phyloP scores from a whole-genome alignment of 2,329 filamentous ascomycete genomes.

The Scopulariopsis brevicaulis region DNA sequence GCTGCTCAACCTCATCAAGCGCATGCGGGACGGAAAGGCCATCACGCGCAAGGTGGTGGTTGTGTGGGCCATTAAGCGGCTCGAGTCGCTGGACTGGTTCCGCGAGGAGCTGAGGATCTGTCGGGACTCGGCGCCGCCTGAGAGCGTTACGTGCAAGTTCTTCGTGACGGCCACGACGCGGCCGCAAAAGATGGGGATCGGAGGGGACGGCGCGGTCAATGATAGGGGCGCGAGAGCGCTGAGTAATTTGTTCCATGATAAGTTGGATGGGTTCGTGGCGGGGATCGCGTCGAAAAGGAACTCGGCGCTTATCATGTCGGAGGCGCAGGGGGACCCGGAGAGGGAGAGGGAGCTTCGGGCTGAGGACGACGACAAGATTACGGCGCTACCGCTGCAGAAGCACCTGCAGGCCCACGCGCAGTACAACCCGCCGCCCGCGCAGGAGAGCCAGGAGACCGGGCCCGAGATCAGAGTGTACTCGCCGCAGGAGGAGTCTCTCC shows the following conservation, averaged over 20 bases:
- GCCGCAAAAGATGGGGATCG: constrained; percentile 9
- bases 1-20: constrained; percentile 85
- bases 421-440: constrained; percentile 6
- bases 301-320: constrained; percentile 71
- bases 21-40: constrained; percentile 89
- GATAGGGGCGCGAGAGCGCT: constrained; percentile 37
- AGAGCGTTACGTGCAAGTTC: constrained; percentile 87
- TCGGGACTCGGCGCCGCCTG: constrained; percentile 76
- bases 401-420: constrained; percentile 43
- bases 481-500: constrained; percentile 10
- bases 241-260: constrained; percentile 71
- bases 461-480: constrained; percentile 11
- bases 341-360: constrained; percentile 67
- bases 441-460: constrained; percentile 12
- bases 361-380: constrained; percentile 77
- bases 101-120: constrained; percentile 89
- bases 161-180: constrained; percentile 76
- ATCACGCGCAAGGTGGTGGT: constrained; percentile 85
- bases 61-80: constrained; percentile 84
- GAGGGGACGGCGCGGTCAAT: constrained; percentile 14
- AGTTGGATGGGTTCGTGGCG: constrained; percentile 77
- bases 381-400: constrained; percentile 62
- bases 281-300: constrained; percentile 80
- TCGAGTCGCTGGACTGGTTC: constrained; percentile 97
- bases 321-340: constrained; percentile 69